phyloP scores from a whole-genome alignment of 73 alveolate species.

The Paramecium octaurelia region DNA sequence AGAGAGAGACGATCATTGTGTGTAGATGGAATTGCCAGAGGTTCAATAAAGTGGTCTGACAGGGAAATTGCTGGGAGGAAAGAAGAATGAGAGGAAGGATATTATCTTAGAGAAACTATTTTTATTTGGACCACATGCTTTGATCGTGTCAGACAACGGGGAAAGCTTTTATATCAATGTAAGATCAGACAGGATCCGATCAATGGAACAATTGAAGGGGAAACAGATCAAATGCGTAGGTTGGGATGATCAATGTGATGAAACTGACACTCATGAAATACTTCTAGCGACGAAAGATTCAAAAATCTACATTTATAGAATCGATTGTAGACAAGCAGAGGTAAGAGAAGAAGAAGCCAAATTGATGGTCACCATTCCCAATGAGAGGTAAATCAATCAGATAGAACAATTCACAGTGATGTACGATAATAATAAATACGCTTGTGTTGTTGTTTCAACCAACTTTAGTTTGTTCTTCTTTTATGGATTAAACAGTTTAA shows the following conservation, averaged over 20 bases:
- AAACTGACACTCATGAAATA: conserved; percentile 21
- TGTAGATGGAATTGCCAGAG: conserved; percentile 40
- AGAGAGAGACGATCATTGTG: conserved; percentile 4
- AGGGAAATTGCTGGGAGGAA: not conserved
- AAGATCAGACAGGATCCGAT: not conserved
- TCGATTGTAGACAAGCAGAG: not conserved
- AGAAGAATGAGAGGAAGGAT: not conserved
- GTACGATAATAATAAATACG: not conserved
- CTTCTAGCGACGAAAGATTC: conserved; percentile 33
- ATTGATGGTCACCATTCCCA: not conserved
- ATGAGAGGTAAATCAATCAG: conserved; percentile 30
- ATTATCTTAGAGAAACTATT: not conserved
- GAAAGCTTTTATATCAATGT: conserved; percentile 11
- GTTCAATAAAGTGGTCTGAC: not conserved
- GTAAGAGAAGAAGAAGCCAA: not conserved
- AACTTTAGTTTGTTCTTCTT: conserved; percentile 31
- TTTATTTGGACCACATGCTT: conserved; percentile 26
- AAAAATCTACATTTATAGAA: conserved; percentile 19
- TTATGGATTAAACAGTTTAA: not conserved
- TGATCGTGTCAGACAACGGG: conserved; percentile 11
- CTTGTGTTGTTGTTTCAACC: conserved; percentile 39
- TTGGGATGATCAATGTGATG: conserved; percentile 18
- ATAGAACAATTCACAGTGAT: conserved; percentile 19
- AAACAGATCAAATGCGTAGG: not conserved
- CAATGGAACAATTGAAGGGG: not conserved